Evolutionary conservation across 805 yeast genomes (phyloP).

Genomic region (Kodamaea kakaduensis): DNA sequence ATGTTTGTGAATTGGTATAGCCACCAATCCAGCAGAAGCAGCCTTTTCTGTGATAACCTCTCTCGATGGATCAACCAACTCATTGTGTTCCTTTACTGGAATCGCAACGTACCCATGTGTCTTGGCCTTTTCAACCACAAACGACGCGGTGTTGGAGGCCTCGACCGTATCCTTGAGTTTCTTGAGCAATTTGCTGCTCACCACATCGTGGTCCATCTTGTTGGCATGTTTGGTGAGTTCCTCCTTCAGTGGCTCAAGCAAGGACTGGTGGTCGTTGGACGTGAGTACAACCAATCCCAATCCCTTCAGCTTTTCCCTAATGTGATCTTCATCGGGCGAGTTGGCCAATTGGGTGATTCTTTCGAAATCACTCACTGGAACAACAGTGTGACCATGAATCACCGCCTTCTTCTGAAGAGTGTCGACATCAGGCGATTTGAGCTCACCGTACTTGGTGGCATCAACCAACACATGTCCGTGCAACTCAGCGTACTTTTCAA

Average conservation of each 20-base stretch:
- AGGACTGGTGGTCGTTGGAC: slow-evolving; percentile 9
- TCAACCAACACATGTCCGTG: slow-evolving; percentile 7
- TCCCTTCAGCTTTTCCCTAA: slow-evolving; percentile 4
- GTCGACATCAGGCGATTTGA: slow-evolving; percentile 8
- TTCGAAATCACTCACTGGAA: slow-evolving; percentile 5
- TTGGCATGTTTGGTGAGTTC: slow-evolving; percentile 9
- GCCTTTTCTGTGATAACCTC: slow-evolving; percentile 14
- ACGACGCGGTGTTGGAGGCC: slow-evolving; percentile 13
- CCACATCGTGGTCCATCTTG: slow-evolving; percentile 9
- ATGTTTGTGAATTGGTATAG: slow-evolving; percentile 11
- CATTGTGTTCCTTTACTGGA: slow-evolving; percentile 9
- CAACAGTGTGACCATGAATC: slow-evolving; percentile 8
- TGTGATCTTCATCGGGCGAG: slow-evolving; percentile 8
- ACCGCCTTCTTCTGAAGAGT: slow-evolving; percentile 11
- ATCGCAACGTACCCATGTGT: slow-evolving; percentile 11
- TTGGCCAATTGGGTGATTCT: slow-evolving; percentile 9
- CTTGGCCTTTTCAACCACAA: slow-evolving; percentile 12
- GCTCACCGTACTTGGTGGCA: slow-evolving; percentile 5
- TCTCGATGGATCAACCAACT: slow-evolving; percentile 12
- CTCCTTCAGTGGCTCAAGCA: slow-evolving; percentile 13
- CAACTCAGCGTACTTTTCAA: slow-evolving; percentile 15
- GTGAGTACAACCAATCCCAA: slow-evolving; percentile 13
- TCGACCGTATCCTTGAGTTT: slow-evolving; percentile 15
- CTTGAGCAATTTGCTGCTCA: slow-evolving; percentile 10
- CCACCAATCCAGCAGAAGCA: slow-evolving; percentile 11